Base-by-base conservation (phyloP, 495 filamentous ascomycete species). In the Rusavskia elegans region DNA sequence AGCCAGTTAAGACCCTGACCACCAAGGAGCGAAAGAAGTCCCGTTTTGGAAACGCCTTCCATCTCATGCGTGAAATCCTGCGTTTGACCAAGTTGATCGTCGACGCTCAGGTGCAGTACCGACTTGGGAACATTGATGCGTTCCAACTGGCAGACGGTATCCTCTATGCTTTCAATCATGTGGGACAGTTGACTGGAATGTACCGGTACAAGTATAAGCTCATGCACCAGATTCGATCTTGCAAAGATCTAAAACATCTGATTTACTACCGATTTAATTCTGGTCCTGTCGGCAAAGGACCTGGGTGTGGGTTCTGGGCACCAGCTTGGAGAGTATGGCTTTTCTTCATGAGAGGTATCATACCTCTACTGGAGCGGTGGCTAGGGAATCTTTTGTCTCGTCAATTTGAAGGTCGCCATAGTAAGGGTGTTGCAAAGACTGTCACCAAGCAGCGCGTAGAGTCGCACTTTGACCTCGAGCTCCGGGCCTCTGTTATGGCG, bases 121-220 rank as follows among this genome's bases (percentile, higher is more conserved):
- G 93, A 7, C 74, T 99, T 45, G 93, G 93, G 45, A 99, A 99
- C 61, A 96, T 99, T 56, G 93, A 99, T 64, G 93, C 93, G 32
- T 99, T 97, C 74, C 93, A 99, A 64, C 81, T 99, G 51, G 93
- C 93, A 4, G 93, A 99, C 65, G 93, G 93, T 66, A 99, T 99
- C 52, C 75, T 96, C 10, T 99, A 97, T 62, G 93, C 93, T 29
- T 97, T 99, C 74, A 99, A 99, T 69, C 93, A 99, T 59, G 93
- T 99, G 52, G 93, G 93, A 48, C 93, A 99, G 68, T 72, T 99
- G 49, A 99, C 93, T 25, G 93, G 93, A 61, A 99, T 99, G 93
- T 99, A 99, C 70, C 86, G 93, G 27, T 99, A 99, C 79, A 99
- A 99, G 75, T 99, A 99, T 72, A 99, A 99, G 73, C 77, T 99